Base-by-base conservation (phyloP, 371 early-diverging fungal genomes). In the Batrachochytrium dendrobatidis region DNA sequence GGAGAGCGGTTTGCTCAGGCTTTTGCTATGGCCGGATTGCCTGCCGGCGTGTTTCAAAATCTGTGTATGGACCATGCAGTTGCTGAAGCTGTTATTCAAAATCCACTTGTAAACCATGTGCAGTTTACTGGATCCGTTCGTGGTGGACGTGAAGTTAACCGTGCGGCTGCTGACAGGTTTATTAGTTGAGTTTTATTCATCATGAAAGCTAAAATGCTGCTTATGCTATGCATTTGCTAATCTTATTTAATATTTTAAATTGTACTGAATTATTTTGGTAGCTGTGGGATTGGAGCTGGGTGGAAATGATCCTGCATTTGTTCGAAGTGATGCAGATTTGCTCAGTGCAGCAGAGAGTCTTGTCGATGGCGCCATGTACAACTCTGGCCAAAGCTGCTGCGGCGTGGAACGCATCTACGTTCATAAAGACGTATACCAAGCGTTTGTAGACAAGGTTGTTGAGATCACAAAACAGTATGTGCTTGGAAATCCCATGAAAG, bases 221-320 rank as follows among this genome's bases (percentile, higher is more conserved):
- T n/a, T 60, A 18, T 60, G 15, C 31, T 53, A 39, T 39, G 17
- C 43, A n/a, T 18, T 57, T 39, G n/a, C n/a, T n/a, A n/a, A n/a
- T n/a, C n/a, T n/a, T n/a, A 39, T 39, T 39, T n/a, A 39, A 12
- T n/a, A n/a, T n/a, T n/a, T n/a, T n/a, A n/a, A n/a, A n/a, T n/a
- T n/a, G n/a, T n/a, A 29, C 44, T 35, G 0, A 4, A 20, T 34
- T 15, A 34, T 46, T 50, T 32, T 12, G 50, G 28, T 60, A 82
- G 86, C 79, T 5, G 81, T 83, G 20, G 86, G 86, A 1, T 77
- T 92, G 65, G 92, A 92, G 56, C 75, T 92, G 5, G 92, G 92
- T 18, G 92, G 92, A 15, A 90, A 90, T 63, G 90, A 89, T 65
- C 88, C 92, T 10, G 90, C 89, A 7, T 89, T 89, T 65, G 90